Evolutionary conservation across 805 yeast species (phyloP), one percentile per base, ranked within the genome.

Genomic region (Saccharomyces kudriavzevii): DNA sequence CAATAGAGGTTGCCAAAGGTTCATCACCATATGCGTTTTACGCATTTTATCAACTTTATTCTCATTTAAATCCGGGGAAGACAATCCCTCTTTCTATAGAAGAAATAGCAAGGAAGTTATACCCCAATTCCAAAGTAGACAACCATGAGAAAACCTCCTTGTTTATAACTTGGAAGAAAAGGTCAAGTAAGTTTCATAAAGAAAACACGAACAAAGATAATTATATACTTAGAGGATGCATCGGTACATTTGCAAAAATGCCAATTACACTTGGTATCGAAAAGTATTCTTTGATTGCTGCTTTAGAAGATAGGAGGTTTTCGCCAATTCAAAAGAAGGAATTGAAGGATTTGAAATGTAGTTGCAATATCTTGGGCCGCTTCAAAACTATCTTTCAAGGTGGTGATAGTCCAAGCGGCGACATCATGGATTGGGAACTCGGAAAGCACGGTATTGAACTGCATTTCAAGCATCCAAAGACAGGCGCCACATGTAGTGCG

Each of bases 151-250:
- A 65, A 45, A 70, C 73, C 5, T 94, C 98, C 0, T 70, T 92
- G 27, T 94, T 94, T 71, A 86, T 92, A 30, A 94, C 98, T 0
- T 94, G 97, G 96, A 84, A 82, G 60, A 76, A 78, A 53, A 60
- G 61, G 20, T 54, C 58, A 3, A 73, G 13, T 8, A 46, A 50
- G 27, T 48, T 30, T 10, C 30, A n/a, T n/a, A 20, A 22, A 24
- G 49, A 14, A 2, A 43, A 27, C 48, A 51, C 51, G 8, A 53
- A 49, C 14, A 53, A 54, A n/a, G 51, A 40, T 1, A 35, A 17
- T 9, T 68, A 65, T 51, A 50, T 48, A 9, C 72, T 92, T 49
- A 74, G 98, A 46, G 99, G 99, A 0, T 92, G 99, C 65, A 94
- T 92, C 52, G 99, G 99, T 1, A 91, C 96, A 0, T 94, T 94